Evolutionary conservation across 1,284 basidiomycete species (phyloP).

Genomic region (Rhodotorula sp.): DNA sequence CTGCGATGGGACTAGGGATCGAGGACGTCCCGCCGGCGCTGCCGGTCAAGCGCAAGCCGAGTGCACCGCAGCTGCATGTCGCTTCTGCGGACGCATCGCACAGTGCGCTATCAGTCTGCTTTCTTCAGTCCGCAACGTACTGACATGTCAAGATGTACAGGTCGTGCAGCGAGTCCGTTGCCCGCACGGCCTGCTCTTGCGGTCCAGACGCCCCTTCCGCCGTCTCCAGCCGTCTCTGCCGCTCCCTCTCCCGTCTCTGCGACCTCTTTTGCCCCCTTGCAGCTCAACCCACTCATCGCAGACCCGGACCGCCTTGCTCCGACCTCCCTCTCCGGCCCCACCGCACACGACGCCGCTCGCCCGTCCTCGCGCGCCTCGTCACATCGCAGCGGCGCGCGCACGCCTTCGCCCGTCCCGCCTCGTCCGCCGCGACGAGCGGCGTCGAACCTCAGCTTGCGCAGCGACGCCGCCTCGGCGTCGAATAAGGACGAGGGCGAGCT

Average conservation of each 20-base stretch:
- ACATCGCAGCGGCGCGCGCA: not conserved
- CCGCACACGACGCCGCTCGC: not conserved
- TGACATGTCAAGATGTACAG: too few species aligned
- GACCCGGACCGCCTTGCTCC: not conserved
- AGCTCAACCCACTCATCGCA: too few species aligned
- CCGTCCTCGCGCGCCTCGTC: conserved; percentile 14
- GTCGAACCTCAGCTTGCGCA: conserved; percentile 9
- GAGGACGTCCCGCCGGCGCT: not conserved
- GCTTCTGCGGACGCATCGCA: not conserved
- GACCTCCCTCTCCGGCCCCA: not conserved
- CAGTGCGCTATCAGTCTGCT: not conserved
- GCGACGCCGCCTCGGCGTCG: not conserved
- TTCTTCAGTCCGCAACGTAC: not conserved
- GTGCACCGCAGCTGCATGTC: not conserved
- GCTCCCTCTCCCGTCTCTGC: too few species aligned
- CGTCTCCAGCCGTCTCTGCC: too few species aligned
- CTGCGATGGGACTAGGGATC: not conserved
- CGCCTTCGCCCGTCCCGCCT: not conserved
- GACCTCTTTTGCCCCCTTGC: too few species aligned
- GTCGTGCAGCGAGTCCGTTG: too few species aligned
- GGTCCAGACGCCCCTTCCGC: too few species aligned
- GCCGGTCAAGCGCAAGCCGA: not conserved
- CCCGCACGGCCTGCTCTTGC: too few species aligned
- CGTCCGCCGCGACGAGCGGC: conserved; percentile 8
- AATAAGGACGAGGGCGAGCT: not conserved